Evolutionary conservation across 2,329 filamentous ascomycete genomes (phyloP).

Genomic region (Colletotrichum endophyticum): DNA sequence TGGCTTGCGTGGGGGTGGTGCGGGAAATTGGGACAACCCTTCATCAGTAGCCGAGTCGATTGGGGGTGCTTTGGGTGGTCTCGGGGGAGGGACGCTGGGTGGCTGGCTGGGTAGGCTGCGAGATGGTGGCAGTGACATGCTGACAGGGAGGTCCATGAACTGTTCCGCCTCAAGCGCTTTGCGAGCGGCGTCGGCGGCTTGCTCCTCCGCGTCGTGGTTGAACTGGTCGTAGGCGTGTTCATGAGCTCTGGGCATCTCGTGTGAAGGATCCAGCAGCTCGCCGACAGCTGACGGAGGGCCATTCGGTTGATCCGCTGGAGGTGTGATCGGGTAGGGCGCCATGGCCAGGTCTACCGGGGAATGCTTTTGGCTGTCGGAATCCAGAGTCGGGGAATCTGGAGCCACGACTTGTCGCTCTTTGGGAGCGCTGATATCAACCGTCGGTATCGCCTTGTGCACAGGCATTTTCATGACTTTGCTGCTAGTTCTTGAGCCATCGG

Average conservation of each 20-base stretch:
- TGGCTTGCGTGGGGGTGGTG: slow-evolving; percentile 74
- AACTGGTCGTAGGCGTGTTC: slow-evolving; percentile 64
- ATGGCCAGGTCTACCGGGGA: slow-evolving; percentile 65
- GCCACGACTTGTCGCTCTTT: slow-evolving; percentile 36
- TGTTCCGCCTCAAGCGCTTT: slow-evolving; percentile 49
- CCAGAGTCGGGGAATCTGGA: slow-evolving; percentile 54
- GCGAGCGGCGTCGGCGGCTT: slow-evolving; percentile 47
- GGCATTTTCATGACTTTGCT: slow-evolving; percentile 18
- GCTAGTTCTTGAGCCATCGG: slow-evolving; percentile 24
- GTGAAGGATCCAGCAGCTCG: slow-evolving; percentile 60
- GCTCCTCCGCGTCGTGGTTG: slow-evolving; percentile 59
- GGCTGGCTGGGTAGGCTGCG: slow-evolving; percentile 58
- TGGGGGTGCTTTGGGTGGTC: slow-evolving; percentile 41
- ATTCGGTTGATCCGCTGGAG: slow-evolving; percentile 57
- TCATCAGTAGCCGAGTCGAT: slow-evolving; percentile 49
- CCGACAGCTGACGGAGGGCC: slow-evolving; percentile 48
- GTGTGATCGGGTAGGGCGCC: slow-evolving; percentile 70
- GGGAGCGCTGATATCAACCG: slow-evolving; percentile 29
- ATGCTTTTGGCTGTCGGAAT: slow-evolving; percentile 55
- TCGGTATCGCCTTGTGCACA: slow-evolving; percentile 25
- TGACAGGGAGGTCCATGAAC: slow-evolving; percentile 54
- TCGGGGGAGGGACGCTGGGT: slow-evolving; percentile 58
- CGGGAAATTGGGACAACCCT: slow-evolving; percentile 55
- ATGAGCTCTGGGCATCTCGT: slow-evolving; percentile 64
- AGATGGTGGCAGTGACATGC: slow-evolving; percentile 59